These are phyloP conservation scores for Prunus armeniaca DNA, from an alignment of 306 rosid species.

Conservation along the genomic window DNA sequence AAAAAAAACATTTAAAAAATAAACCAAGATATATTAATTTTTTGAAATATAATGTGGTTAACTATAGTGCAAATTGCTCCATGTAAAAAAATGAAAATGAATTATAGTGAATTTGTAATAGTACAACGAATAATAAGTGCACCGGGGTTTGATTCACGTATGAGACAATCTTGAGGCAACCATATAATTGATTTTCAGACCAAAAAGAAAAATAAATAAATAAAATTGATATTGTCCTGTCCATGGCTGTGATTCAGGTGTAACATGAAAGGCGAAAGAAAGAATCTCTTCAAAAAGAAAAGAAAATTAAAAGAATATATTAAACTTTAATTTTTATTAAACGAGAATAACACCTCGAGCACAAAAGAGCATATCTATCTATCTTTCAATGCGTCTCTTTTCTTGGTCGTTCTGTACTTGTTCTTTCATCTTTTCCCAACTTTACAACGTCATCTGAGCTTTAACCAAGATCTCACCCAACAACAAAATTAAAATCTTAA, in stretches of 20 bases:
- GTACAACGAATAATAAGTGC: too few species aligned
- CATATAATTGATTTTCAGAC: too few species aligned
- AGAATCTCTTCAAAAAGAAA: not conserved
- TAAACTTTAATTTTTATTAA: not conserved
- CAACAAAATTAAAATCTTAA: not conserved
- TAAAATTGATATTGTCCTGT: too few species aligned
- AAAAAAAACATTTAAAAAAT: not conserved
- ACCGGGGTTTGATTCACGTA: too few species aligned
- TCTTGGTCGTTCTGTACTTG: conserved; percentile 6
- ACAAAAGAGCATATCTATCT: conserved; percentile 16
- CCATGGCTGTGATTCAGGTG: not conserved
- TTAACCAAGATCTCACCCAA: conserved; percentile 2
- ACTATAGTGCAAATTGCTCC: not conserved
- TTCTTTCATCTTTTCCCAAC: conserved; percentile 1
- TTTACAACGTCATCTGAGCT: not conserved
- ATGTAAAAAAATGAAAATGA: too few species aligned
- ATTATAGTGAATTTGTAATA: too few species aligned
- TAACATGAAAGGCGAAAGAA: not conserved
- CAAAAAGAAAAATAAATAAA: too few species aligned
- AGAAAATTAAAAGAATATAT: not conserved
- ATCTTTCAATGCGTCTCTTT: not conserved
- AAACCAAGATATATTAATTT: not conserved
- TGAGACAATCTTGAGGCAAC: too few species aligned
- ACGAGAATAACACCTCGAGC: conserved; percentile 19
- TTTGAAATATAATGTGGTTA: not conserved